A percentile compares a stretch with the other conserved stretches of the same genome.
phyloP scores from a whole-genome alignment of 75 land plant species.

The Sequoiadendron giganteum region DNA sequence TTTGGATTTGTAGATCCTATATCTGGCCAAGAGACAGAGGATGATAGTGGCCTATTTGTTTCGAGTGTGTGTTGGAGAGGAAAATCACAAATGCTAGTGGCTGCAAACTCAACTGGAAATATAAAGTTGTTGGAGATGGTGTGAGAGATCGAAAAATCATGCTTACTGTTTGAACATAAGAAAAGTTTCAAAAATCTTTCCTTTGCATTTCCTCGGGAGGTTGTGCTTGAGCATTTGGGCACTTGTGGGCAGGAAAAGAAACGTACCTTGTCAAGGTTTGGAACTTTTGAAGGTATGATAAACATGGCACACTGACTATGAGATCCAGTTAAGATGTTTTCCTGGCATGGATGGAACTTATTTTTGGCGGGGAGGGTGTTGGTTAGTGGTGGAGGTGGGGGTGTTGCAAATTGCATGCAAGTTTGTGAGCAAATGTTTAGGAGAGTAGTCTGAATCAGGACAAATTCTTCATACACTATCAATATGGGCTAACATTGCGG shows the following conservation, averaged over 20 bases:
- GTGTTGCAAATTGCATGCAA: slow-evolving; percentile 4
- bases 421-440: neutral
- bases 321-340: neutral
- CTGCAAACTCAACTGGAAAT: slow-evolving; percentile 91
- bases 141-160: slow-evolving; percentile 16
- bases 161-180: neutral
- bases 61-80: slow-evolving; percentile 97
- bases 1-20: slow-evolving; percentile 87
- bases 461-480: neutral
- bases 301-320: neutral
- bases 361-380: too few species aligned
- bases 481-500: slow-evolving; percentile 6
- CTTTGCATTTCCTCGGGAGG: neutral
- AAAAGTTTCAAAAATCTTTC: neutral
- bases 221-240: neutral
- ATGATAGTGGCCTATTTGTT: slow-evolving; percentile 87
- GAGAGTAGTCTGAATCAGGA: neutral
- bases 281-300: neutral
- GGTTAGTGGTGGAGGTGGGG: neutral
- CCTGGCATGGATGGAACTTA: neutral
- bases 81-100: slow-evolving; percentile 78
- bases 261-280: neutral
- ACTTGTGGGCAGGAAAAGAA: neutral
- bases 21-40: slow-evolving; percentile 78
- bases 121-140: slow-evolving; percentile 87